Percentiles rank a stretch among this genome's conserved stretches.
These are phyloP conservation scores for Purshia tridentata DNA, from an alignment of 306 rosid species.

Conservation along the genomic window DNA sequence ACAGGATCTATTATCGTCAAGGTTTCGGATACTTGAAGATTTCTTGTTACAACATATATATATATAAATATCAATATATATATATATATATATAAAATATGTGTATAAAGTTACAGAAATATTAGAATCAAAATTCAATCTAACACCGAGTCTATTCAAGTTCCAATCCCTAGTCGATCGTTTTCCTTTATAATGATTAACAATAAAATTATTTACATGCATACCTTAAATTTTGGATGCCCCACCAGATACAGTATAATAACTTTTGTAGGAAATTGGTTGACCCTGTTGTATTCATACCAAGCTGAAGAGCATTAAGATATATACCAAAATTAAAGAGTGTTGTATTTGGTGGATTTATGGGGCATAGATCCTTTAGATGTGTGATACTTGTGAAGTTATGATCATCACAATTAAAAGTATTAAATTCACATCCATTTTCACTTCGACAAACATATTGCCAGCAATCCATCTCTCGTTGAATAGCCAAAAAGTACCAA, in stretches of 20 bases:
- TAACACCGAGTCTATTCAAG: too few species aligned
- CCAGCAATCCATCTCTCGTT: not conserved
- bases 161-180: too few species aligned
- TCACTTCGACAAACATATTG: not conserved
- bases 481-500: conserved; percentile 7
- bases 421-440: not conserved
- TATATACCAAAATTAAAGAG: conserved; percentile 20
- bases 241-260: conserved; percentile 38
- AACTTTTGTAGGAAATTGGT: conserved; percentile 26
- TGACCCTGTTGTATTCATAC: not conserved
- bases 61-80: too few species aligned
- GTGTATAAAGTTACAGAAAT: too few species aligned
- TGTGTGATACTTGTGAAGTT: not conserved
- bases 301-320: not conserved
- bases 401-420: not conserved
- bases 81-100: too few species aligned
- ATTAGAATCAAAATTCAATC: too few species aligned
- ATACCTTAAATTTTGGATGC: conserved; percentile 38
- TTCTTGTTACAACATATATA: too few species aligned
- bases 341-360: not conserved
- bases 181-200: too few species aligned
- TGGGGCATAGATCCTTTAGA: not conserved
- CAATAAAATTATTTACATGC: not conserved
- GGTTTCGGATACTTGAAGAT: too few species aligned
- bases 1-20: too few species aligned